A percentile compares a stretch with the other conserved stretches of the same genome.
Conservation (phyloP, 345 rosid species). For the Hirschfeldia incana region DNA sequence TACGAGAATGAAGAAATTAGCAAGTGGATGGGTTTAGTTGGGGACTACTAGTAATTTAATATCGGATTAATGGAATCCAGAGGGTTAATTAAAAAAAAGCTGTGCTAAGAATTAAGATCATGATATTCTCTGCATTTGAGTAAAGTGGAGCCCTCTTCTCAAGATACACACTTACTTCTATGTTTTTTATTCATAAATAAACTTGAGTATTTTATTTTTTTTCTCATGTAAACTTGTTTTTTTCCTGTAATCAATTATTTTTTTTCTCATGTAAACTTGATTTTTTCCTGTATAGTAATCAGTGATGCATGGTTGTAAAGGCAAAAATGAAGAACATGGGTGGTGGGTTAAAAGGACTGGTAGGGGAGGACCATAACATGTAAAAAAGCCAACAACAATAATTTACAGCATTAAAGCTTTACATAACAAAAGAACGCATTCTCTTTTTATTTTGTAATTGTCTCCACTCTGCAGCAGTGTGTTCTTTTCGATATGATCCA, state of each 20-base stretch:
- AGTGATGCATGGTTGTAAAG: neutral
- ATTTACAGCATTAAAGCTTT: neutral
- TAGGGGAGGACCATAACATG: constrained; percentile 1
- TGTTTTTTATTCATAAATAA: neutral
- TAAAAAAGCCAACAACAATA: neutral
- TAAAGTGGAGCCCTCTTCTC: neutral
- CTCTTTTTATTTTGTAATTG: constrained; percentile 14
- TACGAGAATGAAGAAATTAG: neutral
- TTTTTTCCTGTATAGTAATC: neutral
- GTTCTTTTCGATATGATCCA: constrained; percentile 9
- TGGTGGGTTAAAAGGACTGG: neutral
- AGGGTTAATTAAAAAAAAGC: constrained; percentile 6
- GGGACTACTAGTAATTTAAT: neutral
- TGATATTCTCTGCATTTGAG: neutral
- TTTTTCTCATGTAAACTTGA: neutral
- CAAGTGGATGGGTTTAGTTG: neutral
- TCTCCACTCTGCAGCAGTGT: constrained; percentile 10
- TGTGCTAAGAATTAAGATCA: neutral
- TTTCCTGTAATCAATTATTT: neutral
- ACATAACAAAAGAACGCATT: neutral
- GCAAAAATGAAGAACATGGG: neutral
- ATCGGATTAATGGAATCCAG: neutral
- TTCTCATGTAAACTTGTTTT: neutral
- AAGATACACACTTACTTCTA: neutral
- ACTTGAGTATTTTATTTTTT: neutral